phyloP scores from a whole-genome alignment of 1,139 yeast genomes.

The Candida gigantensis region DNA sequence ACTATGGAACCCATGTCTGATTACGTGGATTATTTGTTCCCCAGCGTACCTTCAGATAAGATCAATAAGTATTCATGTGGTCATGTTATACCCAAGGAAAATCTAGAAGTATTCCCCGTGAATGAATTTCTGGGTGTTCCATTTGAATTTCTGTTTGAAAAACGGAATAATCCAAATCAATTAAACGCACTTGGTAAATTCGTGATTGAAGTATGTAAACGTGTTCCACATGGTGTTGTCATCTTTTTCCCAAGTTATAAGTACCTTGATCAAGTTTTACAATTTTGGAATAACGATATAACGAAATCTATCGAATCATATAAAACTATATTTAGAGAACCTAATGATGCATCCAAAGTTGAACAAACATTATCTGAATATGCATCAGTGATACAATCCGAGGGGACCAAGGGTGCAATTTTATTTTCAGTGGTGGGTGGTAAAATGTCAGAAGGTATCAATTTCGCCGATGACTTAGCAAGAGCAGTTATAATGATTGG shows the following conservation, averaged over 20 bases:
- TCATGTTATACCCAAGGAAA: conserved; percentile 76
- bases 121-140: conserved; percentile 19
- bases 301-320: conserved; percentile 30
- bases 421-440: conserved; percentile 92
- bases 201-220: conserved; percentile 40
- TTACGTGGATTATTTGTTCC: conserved; percentile 65
- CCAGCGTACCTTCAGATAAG: conserved; percentile 42
- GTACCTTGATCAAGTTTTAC: conserved; percentile 55
- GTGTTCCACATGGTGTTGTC: conserved; percentile 75
- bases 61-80: conserved; percentile 71
- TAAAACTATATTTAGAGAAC: conserved; percentile 61
- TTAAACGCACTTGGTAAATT: conserved; percentile 55
- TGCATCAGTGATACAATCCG: conserved; percentile 28
- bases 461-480: conserved; percentile 83
- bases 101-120: conserved; percentile 63
- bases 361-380: conserved; percentile 54
- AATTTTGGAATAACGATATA: conserved; percentile 48
- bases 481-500: conserved; percentile 89
- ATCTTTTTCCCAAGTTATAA: conserved; percentile 84
- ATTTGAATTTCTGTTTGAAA: conserved; percentile 72
- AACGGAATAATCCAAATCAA: conserved; percentile 50
- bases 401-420: conserved; percentile 57
- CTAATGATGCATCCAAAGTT: conserved; percentile 42
- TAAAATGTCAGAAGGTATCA: conserved; percentile 90
- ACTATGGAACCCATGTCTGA: conserved; percentile 92